phyloP scores from a whole-genome alignment of 495 filamentous ascomycete genomes.

The Talaromyces ruber region DNA sequence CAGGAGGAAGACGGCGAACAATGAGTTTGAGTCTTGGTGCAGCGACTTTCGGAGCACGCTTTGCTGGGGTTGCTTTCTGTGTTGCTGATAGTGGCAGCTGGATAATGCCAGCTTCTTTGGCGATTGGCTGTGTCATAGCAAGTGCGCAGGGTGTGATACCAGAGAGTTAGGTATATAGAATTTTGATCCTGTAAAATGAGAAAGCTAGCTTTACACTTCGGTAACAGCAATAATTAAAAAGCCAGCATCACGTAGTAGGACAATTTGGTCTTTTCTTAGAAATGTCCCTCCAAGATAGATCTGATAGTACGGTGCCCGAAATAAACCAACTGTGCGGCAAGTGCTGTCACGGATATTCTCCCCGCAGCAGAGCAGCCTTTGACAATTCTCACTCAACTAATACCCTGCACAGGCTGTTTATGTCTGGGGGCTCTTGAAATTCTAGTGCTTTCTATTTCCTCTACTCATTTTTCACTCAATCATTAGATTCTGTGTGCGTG shows the following conservation, averaged over 20 bases:
- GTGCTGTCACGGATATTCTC: slow-evolving; percentile 1
- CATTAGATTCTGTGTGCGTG: not conserved
- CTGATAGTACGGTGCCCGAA: slow-evolving; percentile 7
- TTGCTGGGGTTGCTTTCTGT: slow-evolving; percentile 40
- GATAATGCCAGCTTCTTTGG: slow-evolving; percentile 47
- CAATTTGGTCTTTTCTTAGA: not conserved
- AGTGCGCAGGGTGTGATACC: not conserved
- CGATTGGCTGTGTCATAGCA: slow-evolving; percentile 31
- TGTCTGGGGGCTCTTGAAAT: not conserved
- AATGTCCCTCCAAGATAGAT: not conserved
- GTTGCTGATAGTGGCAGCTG: slow-evolving; percentile 48
- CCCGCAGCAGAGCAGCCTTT: not conserved
- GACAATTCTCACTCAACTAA: not conserved
- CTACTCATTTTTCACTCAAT: not conserved
- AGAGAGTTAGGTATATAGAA: not conserved
- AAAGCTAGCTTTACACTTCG: not conserved
- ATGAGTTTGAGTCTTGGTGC: slow-evolving; percentile 70
- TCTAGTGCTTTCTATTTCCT: not conserved
- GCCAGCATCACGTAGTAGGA: not conserved
- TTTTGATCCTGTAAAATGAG: not conserved
- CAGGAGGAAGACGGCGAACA: slow-evolving; percentile 78
- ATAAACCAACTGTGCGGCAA: slow-evolving; percentile 9
- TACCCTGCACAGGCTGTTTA: not conserved
- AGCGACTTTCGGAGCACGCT: slow-evolving; percentile 44
- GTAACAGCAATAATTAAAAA: not conserved